These are phyloP conservation scores for Passiflora organensis DNA, from an alignment of 345 rosid genomes.

Conservation along the genomic window DNA sequence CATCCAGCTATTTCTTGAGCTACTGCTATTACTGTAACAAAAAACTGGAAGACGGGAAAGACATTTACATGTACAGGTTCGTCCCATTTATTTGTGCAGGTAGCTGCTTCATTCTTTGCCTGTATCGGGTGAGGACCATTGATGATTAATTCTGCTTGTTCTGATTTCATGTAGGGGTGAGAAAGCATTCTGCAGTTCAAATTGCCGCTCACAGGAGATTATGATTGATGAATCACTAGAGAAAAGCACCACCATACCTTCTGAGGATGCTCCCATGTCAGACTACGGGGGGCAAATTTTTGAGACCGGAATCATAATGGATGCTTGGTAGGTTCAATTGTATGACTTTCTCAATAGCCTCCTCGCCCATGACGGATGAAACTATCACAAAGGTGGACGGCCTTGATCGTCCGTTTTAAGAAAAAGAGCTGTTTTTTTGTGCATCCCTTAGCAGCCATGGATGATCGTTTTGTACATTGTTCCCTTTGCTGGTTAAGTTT, in stretches of 20 bases:
- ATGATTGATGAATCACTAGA: constrained; percentile 45
- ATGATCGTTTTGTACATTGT: constrained; percentile 48
- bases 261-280: constrained; percentile 18
- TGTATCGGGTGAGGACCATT: background rate
- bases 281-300: constrained; percentile 30
- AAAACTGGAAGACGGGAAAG: constrained; percentile 50
- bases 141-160: background rate
- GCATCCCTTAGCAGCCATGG: constrained; percentile 65
- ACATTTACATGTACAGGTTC: constrained; percentile 81
- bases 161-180: constrained; percentile 55
- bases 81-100: constrained; percentile 9
- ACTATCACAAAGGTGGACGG: constrained; percentile 18
- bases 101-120: background rate
- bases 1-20: constrained; percentile 49
- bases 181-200: constrained; percentile 71
- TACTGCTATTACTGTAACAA: constrained; percentile 69
- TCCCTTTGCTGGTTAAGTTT: constrained; percentile 27
- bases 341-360: constrained; percentile 10
- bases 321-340: constrained; percentile 13
- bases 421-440: constrained; percentile 68
- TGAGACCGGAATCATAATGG: constrained; percentile 31
- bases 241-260: constrained; percentile 23
- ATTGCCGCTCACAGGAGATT: constrained; percentile 66
- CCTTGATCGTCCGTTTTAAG: constrained; percentile 46
- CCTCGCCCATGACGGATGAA: constrained; percentile 31